Conservation (phyloP, 805 yeast genomes). For the Priceomyces carsonii region DNA sequence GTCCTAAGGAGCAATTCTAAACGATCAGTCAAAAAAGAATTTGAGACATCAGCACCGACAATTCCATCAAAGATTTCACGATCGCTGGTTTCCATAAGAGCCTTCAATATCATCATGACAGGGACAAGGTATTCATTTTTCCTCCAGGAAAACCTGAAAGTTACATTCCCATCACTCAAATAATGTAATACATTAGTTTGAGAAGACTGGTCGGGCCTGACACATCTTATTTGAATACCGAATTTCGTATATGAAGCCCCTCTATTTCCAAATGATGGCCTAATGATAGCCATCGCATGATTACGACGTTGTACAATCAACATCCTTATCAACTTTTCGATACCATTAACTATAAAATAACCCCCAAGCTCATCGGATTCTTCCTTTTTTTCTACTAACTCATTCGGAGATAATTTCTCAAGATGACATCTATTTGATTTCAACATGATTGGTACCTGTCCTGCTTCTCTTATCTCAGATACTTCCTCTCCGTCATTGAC, state of each 20-base stretch:
- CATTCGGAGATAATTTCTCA: slow-evolving; percentile 77
- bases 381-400: slow-evolving; percentile 76
- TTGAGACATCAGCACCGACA: slow-evolving; percentile 81
- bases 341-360: slow-evolving; percentile 93
- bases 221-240: slow-evolving; percentile 93
- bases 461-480: slow-evolving; percentile 84
- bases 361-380: slow-evolving; percentile 97
- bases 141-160: slow-evolving; percentile 96
- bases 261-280: slow-evolving; percentile 93
- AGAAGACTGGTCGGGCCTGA: slow-evolving; percentile 95
- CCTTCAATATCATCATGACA: slow-evolving; percentile 88
- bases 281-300: slow-evolving; percentile 96
- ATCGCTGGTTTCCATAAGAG: slow-evolving; percentile 86
- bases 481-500: slow-evolving; percentile 87
- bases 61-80: slow-evolving; percentile 96
- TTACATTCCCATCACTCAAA: slow-evolving; percentile 91
- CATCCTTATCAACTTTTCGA: slow-evolving; percentile 95
- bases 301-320: slow-evolving; percentile 96
- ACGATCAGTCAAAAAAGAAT: slow-evolving; percentile 97
- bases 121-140: slow-evolving; percentile 95
- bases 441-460: slow-evolving; percentile 89
- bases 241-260: slow-evolving; percentile 85
- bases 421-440: slow-evolving; percentile 90
- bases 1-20: slow-evolving; percentile 88
- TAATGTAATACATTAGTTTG: slow-evolving; percentile 98